Base-by-base conservation (phyloP, 352 stramenopile species). In the Phytopythium helicoides region DNA sequence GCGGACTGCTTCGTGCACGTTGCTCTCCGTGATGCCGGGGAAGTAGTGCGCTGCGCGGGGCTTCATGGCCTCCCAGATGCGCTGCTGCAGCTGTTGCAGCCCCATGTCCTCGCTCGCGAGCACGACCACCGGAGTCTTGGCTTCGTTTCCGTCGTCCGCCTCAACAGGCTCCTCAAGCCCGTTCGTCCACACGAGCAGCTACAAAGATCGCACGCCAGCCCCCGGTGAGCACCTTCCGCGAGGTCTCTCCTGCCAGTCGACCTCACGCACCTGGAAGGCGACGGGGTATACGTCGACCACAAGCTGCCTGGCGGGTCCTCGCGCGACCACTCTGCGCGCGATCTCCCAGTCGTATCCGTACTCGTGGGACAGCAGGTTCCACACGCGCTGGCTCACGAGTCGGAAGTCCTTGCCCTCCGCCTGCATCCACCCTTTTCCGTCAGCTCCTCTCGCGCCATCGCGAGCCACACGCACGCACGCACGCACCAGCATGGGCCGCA, bases 301-400 rank as follows among this genome's bases (percentile, higher is more conserved):
- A n/a, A 73, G 62, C 56, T 71, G 66, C 39, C 55, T 61, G 14
- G 55, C 47, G 1, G 63, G 66, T 16, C 73, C 76, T 25, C 66
- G 67, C 10, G 68, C 47, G 21, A 93, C 59, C 1, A 95, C 82
- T 14, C 66, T 59, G 23, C 85, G 69, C 3, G 70, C 12, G 47
- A 95, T 91, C 58, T 81, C 76, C 71, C 79, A 92, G 53, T 92
- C 82, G 54, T 57, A 86, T 26, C 76, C 66, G 52, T 85, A 88
- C 34, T 63, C 60, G 50, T 88, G 66, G 23, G 68, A 77, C 22
- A 92, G 53, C 18, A 76, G 62, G 41, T 77, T 84, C 82, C 82
- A 92, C 36, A 92, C 76, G 22, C 65, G 63, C 50, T 86, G 65
- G 50, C 78, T 91, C 51, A 92, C 82, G 1, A 89, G 47, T 6